Evolutionary conservation across 2,329 filamentous ascomycete genomes (phyloP), one percentile per base, ranked within the genome.

Genomic region (Nannizziopsis barbatae): DNA sequence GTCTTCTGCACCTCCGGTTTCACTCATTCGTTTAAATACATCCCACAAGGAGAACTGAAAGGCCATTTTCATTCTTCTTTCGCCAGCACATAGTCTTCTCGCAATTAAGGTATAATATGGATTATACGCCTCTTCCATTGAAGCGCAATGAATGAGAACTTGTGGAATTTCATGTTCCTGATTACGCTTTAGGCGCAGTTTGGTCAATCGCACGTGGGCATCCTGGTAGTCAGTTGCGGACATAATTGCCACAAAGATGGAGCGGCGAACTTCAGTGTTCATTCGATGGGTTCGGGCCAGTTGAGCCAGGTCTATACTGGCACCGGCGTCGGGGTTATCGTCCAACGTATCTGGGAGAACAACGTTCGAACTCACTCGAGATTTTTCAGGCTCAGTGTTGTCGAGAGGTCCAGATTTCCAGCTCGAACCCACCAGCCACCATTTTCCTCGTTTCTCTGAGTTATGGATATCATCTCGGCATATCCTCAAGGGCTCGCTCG

Each of bases 391-490:
- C 42, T 59, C 57, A 20, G 51, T 53, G 32, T 56, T 55, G 42
- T 58, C 62, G 3, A 57, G 59, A 1, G 71, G 61, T 14, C 64
- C 62, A 38, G 69, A 62, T 36, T 71, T 72, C 79, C 90, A 95
- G 65, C 88, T 95, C n/a, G 92, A 90, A 45, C 92, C 92, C 4
- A 96, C 86, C 15, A 96, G 78, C 92, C 92, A 98, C 92, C 92
- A 98, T 70, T 95, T 95, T 0, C 92, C 92, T 61, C 83, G 85
- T 62, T 84, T 90, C 36, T 90, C 84, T 0, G 83, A 83, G 53
- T 89, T 79, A 53, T 80, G 80, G 45, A 98, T 86, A 59, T 98
- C 92, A 33, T 76, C 74, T 3, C 95, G 74, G 9, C 84, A 81
- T 50, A 95, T 81, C 7, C 86, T 80, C 51, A 98, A 74, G 3